Base-by-base conservation (phyloP, 2,329 filamentous ascomycete species). In the Chrysosporium queenslandicum region DNA sequence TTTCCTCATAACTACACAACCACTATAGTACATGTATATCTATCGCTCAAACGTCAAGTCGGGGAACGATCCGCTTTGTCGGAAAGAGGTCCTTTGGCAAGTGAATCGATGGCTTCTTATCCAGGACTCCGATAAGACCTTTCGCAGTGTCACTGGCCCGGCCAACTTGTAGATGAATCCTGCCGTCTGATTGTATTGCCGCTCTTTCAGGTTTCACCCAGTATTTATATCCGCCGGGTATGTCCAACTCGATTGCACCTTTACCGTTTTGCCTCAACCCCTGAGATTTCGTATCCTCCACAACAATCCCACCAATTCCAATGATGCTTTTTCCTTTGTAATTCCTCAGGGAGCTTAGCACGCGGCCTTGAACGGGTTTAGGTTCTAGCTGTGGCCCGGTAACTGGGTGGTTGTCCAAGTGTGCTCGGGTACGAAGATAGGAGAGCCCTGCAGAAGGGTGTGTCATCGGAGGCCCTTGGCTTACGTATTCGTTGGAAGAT, bases 371-470 rank as follows among this genome's bases (percentile, higher is more conserved):
- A 2, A 83, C 71, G 0, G 80, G 80, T 3, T 73, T 61, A 21
- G 70, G 70, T 25, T 68, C 60, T 2, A 66, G 66, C 60, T 82
- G 80, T 8, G 82, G 81, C 3, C 82, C 82, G 58, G 77, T 76
- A 27, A 76, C 63, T 2, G 80, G 78, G 61, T 83, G 79, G 60
- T 83, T 84, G 58, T 74, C 68, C 41, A 80, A 66, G 60, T 76
- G 70, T 20, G 77, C 70, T 51, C 74, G 71, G 11, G 77, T 77
- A 46, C 78, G 75, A 2, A 78, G 68, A 62, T 85, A 84, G 12
- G 77, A 77, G 4, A 85, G 69, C 56, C 82, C 82, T 3, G 78
- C 81, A 3, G 78, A 81, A 2, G 82, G 81, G 64, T 85, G 82
- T 6, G 82, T 84, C 53, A 75, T 76, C 1, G 79, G 78, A 18